These are phyloP conservation scores for Dipodascus geniculatus DNA, from an alignment of 805 yeast species.

Conservation along the genomic window DNA sequence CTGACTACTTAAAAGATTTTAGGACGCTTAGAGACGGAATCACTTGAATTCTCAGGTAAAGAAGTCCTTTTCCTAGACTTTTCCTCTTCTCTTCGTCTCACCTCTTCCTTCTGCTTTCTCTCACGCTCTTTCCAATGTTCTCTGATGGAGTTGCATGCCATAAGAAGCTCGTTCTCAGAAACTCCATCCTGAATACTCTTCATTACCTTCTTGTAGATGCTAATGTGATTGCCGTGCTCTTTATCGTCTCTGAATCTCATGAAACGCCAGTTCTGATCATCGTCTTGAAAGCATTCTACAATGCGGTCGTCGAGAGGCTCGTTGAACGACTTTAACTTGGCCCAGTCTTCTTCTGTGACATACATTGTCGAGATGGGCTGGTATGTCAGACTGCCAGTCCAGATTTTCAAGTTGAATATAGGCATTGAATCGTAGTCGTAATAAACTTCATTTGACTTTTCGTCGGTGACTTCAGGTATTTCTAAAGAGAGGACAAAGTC, in stretches of 20 bases:
- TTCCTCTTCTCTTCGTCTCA: neutral
- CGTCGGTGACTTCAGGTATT: conserved; percentile 49
- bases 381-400: conserved; percentile 58
- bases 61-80: neutral
- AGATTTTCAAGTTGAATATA: conserved; percentile 49
- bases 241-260: conserved; percentile 91
- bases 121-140: conserved; percentile 49
- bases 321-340: conserved; percentile 46
- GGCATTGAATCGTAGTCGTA: conserved; percentile 78
- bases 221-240: conserved; percentile 69
- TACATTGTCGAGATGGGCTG: conserved; percentile 54
- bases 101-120: neutral
- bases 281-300: conserved; percentile 68
- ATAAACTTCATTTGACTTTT: conserved; percentile 45
- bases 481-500: conserved; percentile 67
- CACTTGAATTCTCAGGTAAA: neutral
- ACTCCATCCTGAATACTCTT: conserved; percentile 83
- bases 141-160: conserved; percentile 44
- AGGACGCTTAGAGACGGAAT: too few relatives aligned
- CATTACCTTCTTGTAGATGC: conserved; percentile 72
- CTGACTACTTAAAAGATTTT: too few relatives aligned
- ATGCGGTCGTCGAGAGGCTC: conserved; percentile 86
- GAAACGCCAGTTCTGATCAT: conserved; percentile 65
- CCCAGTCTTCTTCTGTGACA: conserved; percentile 70
- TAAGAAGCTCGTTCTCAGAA: conserved; percentile 59